Conservation (phyloP, 441 rosid genomes). For the Pelargonium exstipulatum region DNA sequence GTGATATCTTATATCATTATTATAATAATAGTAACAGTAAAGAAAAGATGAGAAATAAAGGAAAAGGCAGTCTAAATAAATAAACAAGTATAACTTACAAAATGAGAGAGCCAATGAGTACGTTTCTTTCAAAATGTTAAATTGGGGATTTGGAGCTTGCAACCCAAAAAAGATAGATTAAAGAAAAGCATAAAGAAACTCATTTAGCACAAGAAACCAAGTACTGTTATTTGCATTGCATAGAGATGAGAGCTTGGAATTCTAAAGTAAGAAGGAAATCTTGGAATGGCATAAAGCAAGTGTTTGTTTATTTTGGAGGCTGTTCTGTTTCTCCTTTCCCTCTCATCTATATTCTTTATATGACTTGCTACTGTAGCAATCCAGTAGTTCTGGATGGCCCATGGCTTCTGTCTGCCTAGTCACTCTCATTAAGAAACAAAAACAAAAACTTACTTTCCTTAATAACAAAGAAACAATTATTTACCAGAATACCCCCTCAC, state of each 20-base stretch:
- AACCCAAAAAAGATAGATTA: constrained; percentile 24
- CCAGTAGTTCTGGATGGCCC: constrained; percentile 16
- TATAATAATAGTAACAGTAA: constrained; percentile 23
- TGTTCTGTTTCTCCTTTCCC: constrained; percentile 31
- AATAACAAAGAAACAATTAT: constrained; percentile 55
- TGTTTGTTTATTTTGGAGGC: constrained; percentile 47
- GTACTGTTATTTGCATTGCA: constrained; percentile 39
- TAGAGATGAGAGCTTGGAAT: constrained; percentile 64
- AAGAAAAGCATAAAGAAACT: constrained; percentile 48
- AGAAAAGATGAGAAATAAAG: constrained; percentile 34
- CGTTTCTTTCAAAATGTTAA: constrained; percentile 39
- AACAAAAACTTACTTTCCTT: constrained; percentile 51
- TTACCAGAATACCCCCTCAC: constrained; percentile 33
- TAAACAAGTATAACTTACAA: constrained; percentile 22
- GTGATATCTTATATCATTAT: constrained; percentile 31
- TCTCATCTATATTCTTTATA: constrained; percentile 45
- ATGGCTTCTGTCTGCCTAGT: constrained; percentile 24
- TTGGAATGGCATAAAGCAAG: constrained; percentile 57
- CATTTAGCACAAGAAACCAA: constrained; percentile 49
- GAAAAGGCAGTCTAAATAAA: constrained; percentile 31
- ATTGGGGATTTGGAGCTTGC: constrained; percentile 33
- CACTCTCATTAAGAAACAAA: constrained; percentile 31
- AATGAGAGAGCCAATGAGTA: constrained; percentile 16
- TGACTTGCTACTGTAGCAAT: constrained; percentile 11
- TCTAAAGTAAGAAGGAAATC: constrained; percentile 50